phyloP scores from a whole-genome alignment of 2,329 filamentous ascomycete species.

The Phialocephala sp. region DNA sequence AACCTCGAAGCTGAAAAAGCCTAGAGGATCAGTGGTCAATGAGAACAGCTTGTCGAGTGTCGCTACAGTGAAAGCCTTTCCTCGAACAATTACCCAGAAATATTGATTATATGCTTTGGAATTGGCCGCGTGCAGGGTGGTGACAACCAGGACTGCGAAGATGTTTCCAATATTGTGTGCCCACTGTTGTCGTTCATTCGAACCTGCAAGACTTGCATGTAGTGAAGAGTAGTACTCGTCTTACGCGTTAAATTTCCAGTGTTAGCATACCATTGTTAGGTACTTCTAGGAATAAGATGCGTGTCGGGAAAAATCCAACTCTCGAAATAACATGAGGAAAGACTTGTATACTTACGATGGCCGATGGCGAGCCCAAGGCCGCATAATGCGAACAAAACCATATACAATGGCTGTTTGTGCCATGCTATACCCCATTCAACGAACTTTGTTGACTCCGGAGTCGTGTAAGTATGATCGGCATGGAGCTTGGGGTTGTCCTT shows the following conservation, averaged over 20 bases:
- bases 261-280: no score
- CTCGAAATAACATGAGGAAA: no score
- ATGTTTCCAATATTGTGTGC: constrained; percentile 11
- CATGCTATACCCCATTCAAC: constrained; percentile 19
- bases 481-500: no score
- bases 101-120: constrained; percentile 13
- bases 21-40: constrained; percentile 14
- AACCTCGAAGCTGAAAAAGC: constrained; percentile 11
- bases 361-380: constrained; percentile 13
- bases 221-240: constrained; percentile 16
- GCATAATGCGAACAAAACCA: constrained; percentile 5
- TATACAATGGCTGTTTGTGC: constrained; percentile 14
- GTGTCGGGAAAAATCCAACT: no score
- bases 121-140: not conserved
- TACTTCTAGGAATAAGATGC: no score
- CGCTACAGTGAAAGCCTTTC: constrained; percentile 8
- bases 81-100: constrained; percentile 12
- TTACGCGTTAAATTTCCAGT: no score
- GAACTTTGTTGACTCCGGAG: no score
- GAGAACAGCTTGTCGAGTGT: constrained; percentile 13
- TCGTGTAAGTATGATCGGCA: no score
- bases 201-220: constrained; percentile 3
- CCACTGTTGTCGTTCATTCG: constrained; percentile 15
- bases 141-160: constrained; percentile 11
- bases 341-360: no score